Evolutionary conservation across 352 stramenopile genomes (phyloP), one percentile per base, ranked within the genome.

Genomic region (Peronospora belbahrii): DNA sequence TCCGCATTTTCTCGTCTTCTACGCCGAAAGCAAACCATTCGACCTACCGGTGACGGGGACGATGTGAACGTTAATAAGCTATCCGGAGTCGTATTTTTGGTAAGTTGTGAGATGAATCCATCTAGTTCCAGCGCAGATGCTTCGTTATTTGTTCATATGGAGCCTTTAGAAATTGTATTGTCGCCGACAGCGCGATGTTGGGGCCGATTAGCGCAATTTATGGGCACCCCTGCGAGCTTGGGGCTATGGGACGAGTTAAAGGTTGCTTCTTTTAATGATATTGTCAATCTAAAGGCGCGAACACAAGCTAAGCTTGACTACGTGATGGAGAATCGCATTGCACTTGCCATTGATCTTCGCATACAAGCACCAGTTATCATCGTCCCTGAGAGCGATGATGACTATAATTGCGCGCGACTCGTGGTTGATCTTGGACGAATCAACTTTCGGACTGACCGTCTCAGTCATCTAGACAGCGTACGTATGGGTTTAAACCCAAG

Each of bases 291-390:
- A 2, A 91, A 90, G 47, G 70, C 81, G 10, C 66, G 83, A 45
- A 94, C 83, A 0, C 79, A 94, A 47, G 83, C 83, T 25, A 94
- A 94, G 56, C 62, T 94, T n/a, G 71, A 88, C 40, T 93, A 93
- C 40, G 80, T 87, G 20, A 88, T 94, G 79, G 79, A 84, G 18
- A 88, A 94, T 45, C 75, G 81, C 24, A 71, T 94, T 32, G 74
- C 83, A 22, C 42, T 93, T 20, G 79, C 71, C 5, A 60, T 94
- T 17, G 79, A 93, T 51, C 45, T 94, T 11, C 74, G 76, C 1
- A 85, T 94, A n/a, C 81, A 92, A 73, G 78, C 83, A 17, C 83
- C 83, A 11, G 73, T 94, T 19, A 78, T 94, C 13, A 77, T 94
- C 45, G 74, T 94, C 13, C 80, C 83, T 6, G 70, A 87, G 42